Base-by-base conservation (phyloP, 257 asterid species). In the Solanum chiquidenum region DNA sequence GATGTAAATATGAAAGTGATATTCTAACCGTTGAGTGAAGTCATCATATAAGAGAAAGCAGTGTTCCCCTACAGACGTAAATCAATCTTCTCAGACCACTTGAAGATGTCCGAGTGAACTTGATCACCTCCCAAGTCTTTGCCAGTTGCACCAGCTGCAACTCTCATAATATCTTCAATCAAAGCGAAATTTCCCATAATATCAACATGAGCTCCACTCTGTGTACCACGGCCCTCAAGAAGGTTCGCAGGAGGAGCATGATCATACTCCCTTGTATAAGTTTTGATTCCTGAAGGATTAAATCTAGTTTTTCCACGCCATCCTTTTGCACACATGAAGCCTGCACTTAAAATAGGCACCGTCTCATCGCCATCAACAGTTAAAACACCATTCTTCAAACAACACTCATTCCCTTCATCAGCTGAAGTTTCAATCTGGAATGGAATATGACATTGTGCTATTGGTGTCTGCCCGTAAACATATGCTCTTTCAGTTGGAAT, bases 171-270 rank as follows among this genome's bases (percentile, higher is more conserved):
- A 74, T 96, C 98, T 89, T 95, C 98, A 2, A 96, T 93, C 87
- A 95, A 90, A 9, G 95, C 98, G 35, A 95, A 95, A 37, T 96
- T 96, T 21, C 98, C 98, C 99, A 95, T 94, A 16, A 96, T 96
- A 83, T 96, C 98, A 14, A 96, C 99, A 72, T 96, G 98, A 18
- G 96, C 97, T 1, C 97, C 98, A 29, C 99, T 96, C 94, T 94
- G 98, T n/a, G 98, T 96, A 23, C 99, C 98, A 25, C 98, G 96
- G 12, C 99, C 98, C 86, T 96, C 97, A 1, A 96, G 94, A 86
- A 96, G 90, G 87, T 86, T 92, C 9, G 96, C 80, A 0, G 98
- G 98, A 76, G 98, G 99, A 77, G 98, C 97, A 76, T 96, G 99
- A 35, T 93, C 94, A 31, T 91, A 96, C 88, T 96, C 99, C 89